Evolutionary conservation across 1,284 basidiomycete species (phyloP), one percentile per base, ranked within the genome.

Genomic region (Ganoderma boninense): DNA sequence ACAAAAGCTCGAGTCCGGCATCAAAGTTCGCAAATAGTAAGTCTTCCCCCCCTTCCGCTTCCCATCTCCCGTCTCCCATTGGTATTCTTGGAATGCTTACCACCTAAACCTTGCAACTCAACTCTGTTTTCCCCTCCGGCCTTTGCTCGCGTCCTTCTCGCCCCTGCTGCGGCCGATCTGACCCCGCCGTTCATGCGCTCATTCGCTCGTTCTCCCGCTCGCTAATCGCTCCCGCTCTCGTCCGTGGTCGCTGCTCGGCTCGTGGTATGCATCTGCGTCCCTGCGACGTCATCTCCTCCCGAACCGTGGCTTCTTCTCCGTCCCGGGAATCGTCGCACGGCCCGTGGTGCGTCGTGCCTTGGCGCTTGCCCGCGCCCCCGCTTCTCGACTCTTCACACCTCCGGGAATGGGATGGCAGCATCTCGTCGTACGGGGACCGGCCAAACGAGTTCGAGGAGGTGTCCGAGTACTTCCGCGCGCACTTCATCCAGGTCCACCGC

Each of bases 361-460:
- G 57, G 57, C 57, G 57, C 35, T 11, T 32, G 32, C 4, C 32
- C 29, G 29, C 29, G 29, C 29, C 4, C 57, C 29, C 10, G 54
- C n/a, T 38, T 38, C 32, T 59, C 57, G 57, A 38, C 57, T 38
- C 57, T 38, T 59, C 57, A 59, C 57, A 59, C 18, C 16, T 2
- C 29, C 10, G 42, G 43, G 52, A 3, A 13, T 54, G 20, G 52
- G 52, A 35, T 2, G 4, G 43, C 77, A 94, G 92, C 79, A 94
- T 95, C 79, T 92, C 91, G 54, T 94, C 92, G 66, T 95, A 92
- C 77, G 92, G 91, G 8, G 87, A 92, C 72, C 83, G 93, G 66
- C 86, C 90, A 61, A 95, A 95, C 76, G 87, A 84, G 65, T 94
- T 85, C 78, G 87, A 90, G 72, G 88, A 88, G 57, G 93, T 91